Percentiles rank a stretch among this genome's conserved stretches.
Evolutionary conservation across 2,329 filamentous ascomycete species (phyloP).

Genomic region (Pseudopithomyces maydicus): DNA sequence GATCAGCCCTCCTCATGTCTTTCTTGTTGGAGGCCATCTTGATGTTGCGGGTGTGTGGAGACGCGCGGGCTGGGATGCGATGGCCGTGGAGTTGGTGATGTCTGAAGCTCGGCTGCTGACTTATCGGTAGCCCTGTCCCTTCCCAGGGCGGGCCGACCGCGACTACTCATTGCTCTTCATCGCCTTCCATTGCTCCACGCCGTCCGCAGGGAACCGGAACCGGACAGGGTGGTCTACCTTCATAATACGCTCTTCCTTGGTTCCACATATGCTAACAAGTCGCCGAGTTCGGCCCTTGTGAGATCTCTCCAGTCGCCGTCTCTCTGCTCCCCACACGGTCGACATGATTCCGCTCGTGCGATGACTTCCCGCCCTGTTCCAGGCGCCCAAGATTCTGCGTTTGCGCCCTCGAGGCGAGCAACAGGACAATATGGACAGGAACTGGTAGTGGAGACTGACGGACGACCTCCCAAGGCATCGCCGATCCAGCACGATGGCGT

Average conservation of each 20-base stretch:
- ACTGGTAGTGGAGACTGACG: slow-evolving; percentile 35
- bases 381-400: slow-evolving; percentile 43
- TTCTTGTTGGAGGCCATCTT: slow-evolving; percentile 72
- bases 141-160: slow-evolving; percentile 3
- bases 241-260: not conserved
- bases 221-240: not conserved
- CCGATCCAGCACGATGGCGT: slow-evolving; percentile 19
- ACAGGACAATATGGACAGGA: slow-evolving; percentile 39
- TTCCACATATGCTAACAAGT: not conserved
- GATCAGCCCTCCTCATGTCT: slow-evolving; percentile 75
- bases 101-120: slow-evolving; percentile 9
- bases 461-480: slow-evolving; percentile 18
- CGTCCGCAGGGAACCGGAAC: not conserved
- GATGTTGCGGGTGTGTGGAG: slow-evolving; percentile 5
- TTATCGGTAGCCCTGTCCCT: slow-evolving; percentile 8
- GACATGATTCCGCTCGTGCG: slow-evolving; percentile 47
- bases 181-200: not conserved
- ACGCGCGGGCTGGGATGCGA: not conserved
- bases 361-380: slow-evolving; percentile 51
- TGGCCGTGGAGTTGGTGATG: slow-evolving; percentile 10
- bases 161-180: slow-evolving; percentile 11
- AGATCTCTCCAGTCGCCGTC: slow-evolving; percentile 20
- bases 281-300: slow-evolving; percentile 12
- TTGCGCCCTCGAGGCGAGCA: slow-evolving; percentile 31
- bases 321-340: slow-evolving; percentile 35